A percentile compares a stretch with the other conserved stretches of the same genome.
phyloP scores from a whole-genome alignment of 345 rosid species.

The Noccaea caerulescens region DNA sequence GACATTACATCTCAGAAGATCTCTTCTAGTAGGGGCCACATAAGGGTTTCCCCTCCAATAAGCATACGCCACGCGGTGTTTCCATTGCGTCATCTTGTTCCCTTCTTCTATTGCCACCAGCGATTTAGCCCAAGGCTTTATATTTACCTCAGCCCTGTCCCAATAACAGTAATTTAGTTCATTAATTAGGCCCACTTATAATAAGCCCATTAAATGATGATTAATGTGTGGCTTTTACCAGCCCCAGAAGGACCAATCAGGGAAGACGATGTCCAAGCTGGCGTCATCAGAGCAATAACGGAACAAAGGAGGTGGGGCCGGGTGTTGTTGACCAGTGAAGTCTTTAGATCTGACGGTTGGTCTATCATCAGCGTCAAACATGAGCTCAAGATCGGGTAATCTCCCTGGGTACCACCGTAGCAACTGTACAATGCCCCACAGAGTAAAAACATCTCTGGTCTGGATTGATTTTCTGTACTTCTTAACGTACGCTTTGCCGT shows the following conservation, averaged over 20 bases:
- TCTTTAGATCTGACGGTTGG: slow-evolving; percentile 51
- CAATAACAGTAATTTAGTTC: neutral
- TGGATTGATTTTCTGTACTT: slow-evolving; percentile 54
- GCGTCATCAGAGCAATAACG: slow-evolving; percentile 59
- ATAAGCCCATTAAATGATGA: neutral
- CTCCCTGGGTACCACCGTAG: slow-evolving; percentile 68
- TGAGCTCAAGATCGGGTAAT: slow-evolving; percentile 72
- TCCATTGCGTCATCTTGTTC: slow-evolving; percentile 49
- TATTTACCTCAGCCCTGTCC: slow-evolving; percentile 55
- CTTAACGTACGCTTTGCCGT: slow-evolving; percentile 65
- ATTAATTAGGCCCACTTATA: slow-evolving; percentile 1
- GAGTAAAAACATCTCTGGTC: slow-evolving; percentile 57
- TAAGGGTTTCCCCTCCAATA: slow-evolving; percentile 67
- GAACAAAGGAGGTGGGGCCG: slow-evolving; percentile 68
- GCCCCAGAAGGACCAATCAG: slow-evolving; percentile 94
- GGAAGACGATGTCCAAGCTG: slow-evolving; percentile 67
- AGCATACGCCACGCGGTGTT: slow-evolving; percentile 61
- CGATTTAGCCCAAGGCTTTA: slow-evolving; percentile 54
- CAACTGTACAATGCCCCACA: slow-evolving; percentile 83
- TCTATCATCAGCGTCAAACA: slow-evolving; percentile 65
- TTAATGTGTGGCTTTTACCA: slow-evolving; percentile 50
- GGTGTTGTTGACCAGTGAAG: slow-evolving; percentile 44
- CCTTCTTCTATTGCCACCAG: slow-evolving; percentile 51
- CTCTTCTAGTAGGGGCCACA: slow-evolving; percentile 46
- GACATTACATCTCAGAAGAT: slow-evolving; percentile 50